Conservation (phyloP, 1,139 yeast species). For the Sugiyamaella sp. region DNA sequence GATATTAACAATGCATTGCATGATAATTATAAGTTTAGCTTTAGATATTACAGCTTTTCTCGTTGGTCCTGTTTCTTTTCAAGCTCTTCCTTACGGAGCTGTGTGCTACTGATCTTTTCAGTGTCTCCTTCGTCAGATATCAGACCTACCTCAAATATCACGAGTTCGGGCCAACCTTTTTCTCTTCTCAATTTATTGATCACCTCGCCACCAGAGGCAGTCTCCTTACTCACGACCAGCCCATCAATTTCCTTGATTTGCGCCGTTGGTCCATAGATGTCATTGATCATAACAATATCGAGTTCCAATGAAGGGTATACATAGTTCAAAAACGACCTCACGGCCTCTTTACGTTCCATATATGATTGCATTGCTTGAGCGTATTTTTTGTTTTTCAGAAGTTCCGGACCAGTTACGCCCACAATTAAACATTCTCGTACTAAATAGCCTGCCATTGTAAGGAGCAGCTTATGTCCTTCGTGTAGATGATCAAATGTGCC, state of each 20-base stretch:
- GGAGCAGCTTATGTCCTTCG: slow-evolving; percentile 88
- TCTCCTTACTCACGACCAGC: slow-evolving; percentile 79
- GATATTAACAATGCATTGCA: slow-evolving; percentile 6
- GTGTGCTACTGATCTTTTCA: slow-evolving; percentile 85
- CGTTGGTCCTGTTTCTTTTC: slow-evolving; percentile 24
- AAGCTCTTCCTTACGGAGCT: slow-evolving; percentile 45
- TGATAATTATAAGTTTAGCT: background rate
- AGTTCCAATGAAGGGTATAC: slow-evolving; percentile 50
- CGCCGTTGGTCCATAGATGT: slow-evolving; percentile 95
- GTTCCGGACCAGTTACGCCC: slow-evolving; percentile 82
- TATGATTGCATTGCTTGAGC: slow-evolving; percentile 66
- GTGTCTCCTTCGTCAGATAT: slow-evolving; percentile 63
- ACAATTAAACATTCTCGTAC: slow-evolving; percentile 60
- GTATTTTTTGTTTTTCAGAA: slow-evolving; percentile 74
- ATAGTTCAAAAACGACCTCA: slow-evolving; percentile 52
- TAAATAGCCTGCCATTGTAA: slow-evolving; percentile 72
- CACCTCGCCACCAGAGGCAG: slow-evolving; percentile 69
- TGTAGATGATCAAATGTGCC: slow-evolving; percentile 98
- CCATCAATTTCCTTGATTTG: slow-evolving; percentile 73
- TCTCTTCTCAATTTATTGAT: slow-evolving; percentile 67
- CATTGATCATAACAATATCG: slow-evolving; percentile 65
- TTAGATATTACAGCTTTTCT: slow-evolving; percentile 2
- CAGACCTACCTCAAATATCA: slow-evolving; percentile 65
- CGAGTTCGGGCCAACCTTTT: slow-evolving; percentile 57
- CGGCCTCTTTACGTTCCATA: slow-evolving; percentile 52